Percentiles rank a stretch among this genome's conserved stretches.
These are phyloP conservation scores for Boeremia lycopersici DNA, from an alignment of 2,329 filamentous ascomycete species.

Conservation along the genomic window DNA sequence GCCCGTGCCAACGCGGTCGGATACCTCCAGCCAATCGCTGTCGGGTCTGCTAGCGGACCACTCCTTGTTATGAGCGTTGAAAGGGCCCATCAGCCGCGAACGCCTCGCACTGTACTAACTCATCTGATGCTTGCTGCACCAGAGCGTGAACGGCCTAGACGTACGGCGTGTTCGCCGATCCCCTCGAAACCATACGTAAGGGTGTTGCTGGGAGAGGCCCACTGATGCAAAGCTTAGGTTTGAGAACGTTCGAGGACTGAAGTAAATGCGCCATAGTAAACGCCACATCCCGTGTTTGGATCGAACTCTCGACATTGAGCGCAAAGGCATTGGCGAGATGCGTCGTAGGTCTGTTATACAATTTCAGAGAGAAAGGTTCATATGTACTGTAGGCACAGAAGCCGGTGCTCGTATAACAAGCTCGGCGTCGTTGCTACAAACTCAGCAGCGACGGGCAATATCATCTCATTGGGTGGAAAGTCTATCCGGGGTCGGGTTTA, in stretches of 20 bases:
- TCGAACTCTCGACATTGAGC: background rate
- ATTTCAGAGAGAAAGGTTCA: background rate
- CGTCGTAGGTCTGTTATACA: background rate
- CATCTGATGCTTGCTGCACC: constrained; percentile 1
- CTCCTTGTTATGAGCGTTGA: background rate
- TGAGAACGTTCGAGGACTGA: constrained; percentile 2
- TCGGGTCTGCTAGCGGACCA: background rate
- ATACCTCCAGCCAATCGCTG: background rate
- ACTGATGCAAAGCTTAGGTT: constrained; percentile 4
- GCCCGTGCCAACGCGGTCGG: background rate
- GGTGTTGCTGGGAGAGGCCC: too few species aligned
- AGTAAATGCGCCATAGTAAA: background rate
- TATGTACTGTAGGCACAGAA: background rate
- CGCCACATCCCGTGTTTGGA: background rate
- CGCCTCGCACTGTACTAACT: background rate
- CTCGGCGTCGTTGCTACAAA: background rate
- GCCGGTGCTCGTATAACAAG: background rate
- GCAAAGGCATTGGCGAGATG: background rate
- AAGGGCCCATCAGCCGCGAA: background rate
- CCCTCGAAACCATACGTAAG: background rate
- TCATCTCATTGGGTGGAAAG: constrained; percentile 5
- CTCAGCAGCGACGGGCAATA: background rate
- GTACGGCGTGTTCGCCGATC: constrained; percentile 2
- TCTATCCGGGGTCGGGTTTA: background rate
- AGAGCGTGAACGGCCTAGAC: background rate